Base-by-base conservation (phyloP, 495 filamentous ascomycete species). In the Trypethelium eluteriae region DNA sequence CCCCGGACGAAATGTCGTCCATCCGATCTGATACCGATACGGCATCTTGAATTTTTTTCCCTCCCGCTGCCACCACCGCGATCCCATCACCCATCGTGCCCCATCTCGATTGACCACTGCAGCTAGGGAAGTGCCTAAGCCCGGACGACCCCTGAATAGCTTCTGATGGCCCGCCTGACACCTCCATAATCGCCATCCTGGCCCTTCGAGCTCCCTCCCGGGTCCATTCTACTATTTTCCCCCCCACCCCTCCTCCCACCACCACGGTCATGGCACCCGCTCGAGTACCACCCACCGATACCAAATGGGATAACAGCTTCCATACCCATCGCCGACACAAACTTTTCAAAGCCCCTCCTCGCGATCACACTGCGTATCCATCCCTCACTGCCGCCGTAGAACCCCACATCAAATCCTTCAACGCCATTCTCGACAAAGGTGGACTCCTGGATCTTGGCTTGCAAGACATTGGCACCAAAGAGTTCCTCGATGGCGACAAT, bases 331-430 rank as follows among this genome's bases (percentile, higher is more conserved):
- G 89, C 61, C 86, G 93, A 70, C 89, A 98, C 73, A 84, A 87
- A 34, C 89, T 98, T 16, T 98, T 97, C 74, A 82, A 84, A 70
- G 85, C 93, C 68, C 93, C 94, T 2, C 93, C 94, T 1, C 88
- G 83, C 72, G 92, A 97, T 72, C 86, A 84, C 61, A 89, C 92
- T 14, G 91, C 94, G 63, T 98, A 94, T 74, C 94, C 94, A 2
- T 84, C 89, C 12, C 83, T 98, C 57, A 87, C 90, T 61, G 85
- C 83, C 49, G 90, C 93, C 2, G 85, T 96, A 67, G 81, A 87
- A 66, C 94, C 94, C 39, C 94, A 98, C 75, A 86, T 96, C 74
- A 86, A 96, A 69, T 93, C 94, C 9, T 98, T 97, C 85, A 96
- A 98, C 81, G 88, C 89, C n/a, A 79, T 96, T 47, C 92, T 96